Conservation (phyloP, 1,284 basidiomycete species). For the Rhodotorula sp. region DNA sequence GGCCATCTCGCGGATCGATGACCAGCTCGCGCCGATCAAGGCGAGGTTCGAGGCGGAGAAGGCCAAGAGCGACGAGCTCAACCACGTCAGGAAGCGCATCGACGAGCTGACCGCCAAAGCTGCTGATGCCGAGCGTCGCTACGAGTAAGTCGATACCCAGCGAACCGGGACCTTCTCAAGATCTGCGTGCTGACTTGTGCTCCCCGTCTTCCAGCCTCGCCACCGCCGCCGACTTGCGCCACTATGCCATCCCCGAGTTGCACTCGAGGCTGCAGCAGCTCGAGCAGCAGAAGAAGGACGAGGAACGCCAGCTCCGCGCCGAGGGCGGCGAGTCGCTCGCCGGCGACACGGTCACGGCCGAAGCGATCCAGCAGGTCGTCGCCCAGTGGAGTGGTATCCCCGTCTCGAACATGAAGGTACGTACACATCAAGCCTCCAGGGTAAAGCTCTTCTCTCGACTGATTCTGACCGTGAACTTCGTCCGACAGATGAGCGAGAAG, state of each 20-base stretch:
- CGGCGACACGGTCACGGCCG: slow-evolving; percentile 53
- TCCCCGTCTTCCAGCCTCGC: slow-evolving; percentile 54
- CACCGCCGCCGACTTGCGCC: slow-evolving; percentile 85
- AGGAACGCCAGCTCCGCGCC: slow-evolving; percentile 50
- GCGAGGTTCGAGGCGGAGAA: slow-evolving; percentile 90
- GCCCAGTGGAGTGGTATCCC: slow-evolving; percentile 56
- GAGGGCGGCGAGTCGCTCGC: slow-evolving; percentile 46
- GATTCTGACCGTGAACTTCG: not conserved
- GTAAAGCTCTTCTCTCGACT: not conserved
- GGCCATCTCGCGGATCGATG: slow-evolving; percentile 81
- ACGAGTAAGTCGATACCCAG: slow-evolving; percentile 46
- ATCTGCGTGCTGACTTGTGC: not conserved
- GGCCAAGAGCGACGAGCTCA: slow-evolving; percentile 79
- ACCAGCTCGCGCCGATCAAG: slow-evolving; percentile 83
- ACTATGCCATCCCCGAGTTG: slow-evolving; percentile 92
- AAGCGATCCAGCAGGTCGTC: slow-evolving; percentile 59
- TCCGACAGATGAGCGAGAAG: slow-evolving; percentile 42
- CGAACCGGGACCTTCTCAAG: not conserved
- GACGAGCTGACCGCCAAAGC: slow-evolving; percentile 91
- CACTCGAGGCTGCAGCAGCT: slow-evolving; percentile 64
- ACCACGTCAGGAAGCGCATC: slow-evolving; percentile 74
- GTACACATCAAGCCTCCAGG: slow-evolving; percentile 29
- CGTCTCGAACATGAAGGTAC: slow-evolving; percentile 47
- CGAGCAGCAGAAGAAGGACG: slow-evolving; percentile 55
- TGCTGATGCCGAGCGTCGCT: slow-evolving; percentile 87